Conservation (phyloP, 116 monocot species). For the Papilionanthe hybrid region DNA sequence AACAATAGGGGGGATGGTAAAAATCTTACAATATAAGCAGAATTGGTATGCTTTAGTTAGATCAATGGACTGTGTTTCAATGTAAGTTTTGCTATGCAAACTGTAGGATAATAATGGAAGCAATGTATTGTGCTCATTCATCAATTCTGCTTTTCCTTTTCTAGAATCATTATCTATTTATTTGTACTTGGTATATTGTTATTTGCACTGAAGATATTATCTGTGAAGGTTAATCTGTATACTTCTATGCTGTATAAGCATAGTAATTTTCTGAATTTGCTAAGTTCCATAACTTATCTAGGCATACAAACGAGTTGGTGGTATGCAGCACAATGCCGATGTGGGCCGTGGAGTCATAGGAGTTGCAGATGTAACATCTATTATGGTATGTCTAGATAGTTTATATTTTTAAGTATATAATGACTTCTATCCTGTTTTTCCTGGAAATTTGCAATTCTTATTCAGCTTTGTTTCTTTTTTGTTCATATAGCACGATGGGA, state of each 20-base stretch:
- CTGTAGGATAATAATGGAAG: no score
- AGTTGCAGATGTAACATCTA: conserved; percentile 55
- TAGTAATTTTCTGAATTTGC: background rate
- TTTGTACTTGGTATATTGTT: background rate
- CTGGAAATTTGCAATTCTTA: background rate
- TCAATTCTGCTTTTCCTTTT: background rate
- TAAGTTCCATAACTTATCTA: conserved; percentile 13
- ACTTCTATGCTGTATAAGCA: background rate
- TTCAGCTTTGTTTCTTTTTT: background rate
- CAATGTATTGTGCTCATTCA: background rate
- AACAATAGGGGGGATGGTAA: no score
- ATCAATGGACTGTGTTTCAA: no score
- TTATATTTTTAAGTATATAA: background rate
- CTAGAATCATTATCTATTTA: background rate
- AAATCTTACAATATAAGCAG: no score
- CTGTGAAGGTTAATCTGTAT: background rate
- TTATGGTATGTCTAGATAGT: conserved; percentile 40
- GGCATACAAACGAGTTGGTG: conserved; percentile 84
- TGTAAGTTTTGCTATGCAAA: no score
- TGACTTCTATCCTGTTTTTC: background rate
- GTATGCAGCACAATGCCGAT: conserved; percentile 59
- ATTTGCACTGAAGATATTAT: background rate
- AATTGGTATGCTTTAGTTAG: no score
- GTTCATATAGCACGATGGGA: conserved; percentile 35
- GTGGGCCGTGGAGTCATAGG: conserved; percentile 70